Evolutionary conservation across 2,329 filamentous ascomycete genomes (phyloP).

Genomic region (Alternaria arborescens): DNA sequence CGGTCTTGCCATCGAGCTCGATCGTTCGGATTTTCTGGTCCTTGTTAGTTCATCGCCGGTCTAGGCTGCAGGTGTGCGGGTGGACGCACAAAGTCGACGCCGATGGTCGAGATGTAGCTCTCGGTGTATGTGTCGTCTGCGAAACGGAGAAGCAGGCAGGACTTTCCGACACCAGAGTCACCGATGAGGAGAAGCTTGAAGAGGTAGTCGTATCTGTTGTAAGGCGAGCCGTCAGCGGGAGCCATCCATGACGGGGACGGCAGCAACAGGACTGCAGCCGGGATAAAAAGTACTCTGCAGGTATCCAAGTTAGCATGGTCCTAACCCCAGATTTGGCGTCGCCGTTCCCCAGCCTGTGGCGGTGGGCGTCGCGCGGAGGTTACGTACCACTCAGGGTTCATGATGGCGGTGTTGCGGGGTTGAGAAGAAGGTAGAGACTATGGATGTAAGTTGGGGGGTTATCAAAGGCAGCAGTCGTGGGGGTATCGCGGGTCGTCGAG

Average conservation of each 20-base stretch:
- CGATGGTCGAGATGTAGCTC: slow-evolving; percentile 99
- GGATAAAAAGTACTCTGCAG: slow-evolving; percentile 35
- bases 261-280: slow-evolving; percentile 10
- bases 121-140: slow-evolving; percentile 93
- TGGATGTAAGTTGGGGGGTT: slow-evolving; percentile 21
- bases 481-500: slow-evolving; percentile 36
- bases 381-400: slow-evolving; percentile 94
- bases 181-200: slow-evolving; percentile 99
- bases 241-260: slow-evolving; percentile 9
- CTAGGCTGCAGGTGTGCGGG: slow-evolving; percentile 44
- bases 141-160: slow-evolving; percentile 95
- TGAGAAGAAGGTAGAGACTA: slow-evolving; percentile 18
- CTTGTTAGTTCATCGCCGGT: slow-evolving; percentile 35
- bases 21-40: slow-evolving; percentile 98
- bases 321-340: slow-evolving; percentile 14
- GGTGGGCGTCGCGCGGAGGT: slow-evolving; percentile 40
- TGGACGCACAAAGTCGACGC: slow-evolving; percentile 79
- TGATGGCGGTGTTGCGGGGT: slow-evolving; percentile 59
- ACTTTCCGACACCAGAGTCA: slow-evolving; percentile 99
- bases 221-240: slow-evolving; percentile 32
- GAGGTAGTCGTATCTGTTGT: slow-evolving; percentile 96
- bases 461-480: slow-evolving; percentile 25
- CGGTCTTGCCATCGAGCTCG: slow-evolving; percentile 98
- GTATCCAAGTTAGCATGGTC: slow-evolving; percentile 36
- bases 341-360: slow-evolving; percentile 33